Evolutionary conservation across 352 stramenopile species (phyloP).

Genomic region (Pythium pyrilobum): DNA sequence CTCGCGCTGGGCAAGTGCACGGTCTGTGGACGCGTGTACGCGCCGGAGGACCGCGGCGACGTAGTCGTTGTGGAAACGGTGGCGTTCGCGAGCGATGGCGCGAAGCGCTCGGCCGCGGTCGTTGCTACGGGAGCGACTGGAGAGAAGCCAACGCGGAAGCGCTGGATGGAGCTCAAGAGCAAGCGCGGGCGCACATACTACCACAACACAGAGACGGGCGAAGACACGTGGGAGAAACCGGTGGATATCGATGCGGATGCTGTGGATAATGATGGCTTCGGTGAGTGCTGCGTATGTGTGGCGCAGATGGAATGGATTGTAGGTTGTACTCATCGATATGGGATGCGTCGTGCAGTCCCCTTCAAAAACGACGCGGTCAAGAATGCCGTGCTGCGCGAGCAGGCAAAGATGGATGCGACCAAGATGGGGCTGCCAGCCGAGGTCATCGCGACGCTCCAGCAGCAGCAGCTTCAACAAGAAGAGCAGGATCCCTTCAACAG

Average conservation of each 20-base stretch:
- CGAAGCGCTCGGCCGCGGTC: not conserved
- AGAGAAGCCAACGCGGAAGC: slow-evolving; percentile 31
- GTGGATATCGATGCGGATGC: slow-evolving; percentile 60
- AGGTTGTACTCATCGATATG: not conserved
- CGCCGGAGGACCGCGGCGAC: slow-evolving; percentile 23
- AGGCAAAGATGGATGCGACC: slow-evolving; percentile 67
- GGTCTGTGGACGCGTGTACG: slow-evolving; percentile 43
- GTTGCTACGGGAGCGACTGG: no score
- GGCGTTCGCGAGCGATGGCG: slow-evolving; percentile 21
- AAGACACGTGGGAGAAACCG: slow-evolving; percentile 74
- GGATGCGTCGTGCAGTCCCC: slow-evolving; percentile 35
- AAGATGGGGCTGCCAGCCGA: slow-evolving; percentile 62
- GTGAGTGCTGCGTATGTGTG: slow-evolving; percentile 20
- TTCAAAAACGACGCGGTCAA: slow-evolving; percentile 82
- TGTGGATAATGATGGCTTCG: slow-evolving; percentile 44
- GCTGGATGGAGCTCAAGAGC: slow-evolving; percentile 60
- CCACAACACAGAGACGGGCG: slow-evolving; percentile 77
- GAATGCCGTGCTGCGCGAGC: slow-evolving; percentile 69
- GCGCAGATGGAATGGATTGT: not conserved
- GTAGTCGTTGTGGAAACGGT: slow-evolving; percentile 30
- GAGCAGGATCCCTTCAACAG: slow-evolving; percentile 22
- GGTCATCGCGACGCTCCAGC: slow-evolving; percentile 42
- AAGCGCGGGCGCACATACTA: slow-evolving; percentile 72
- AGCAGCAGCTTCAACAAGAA: slow-evolving; percentile 18
- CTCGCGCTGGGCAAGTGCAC: slow-evolving; percentile 53